These are phyloP conservation scores for Pleurotus djamor DNA, from an alignment of 768 basidiomycete species.

Conservation along the genomic window DNA sequence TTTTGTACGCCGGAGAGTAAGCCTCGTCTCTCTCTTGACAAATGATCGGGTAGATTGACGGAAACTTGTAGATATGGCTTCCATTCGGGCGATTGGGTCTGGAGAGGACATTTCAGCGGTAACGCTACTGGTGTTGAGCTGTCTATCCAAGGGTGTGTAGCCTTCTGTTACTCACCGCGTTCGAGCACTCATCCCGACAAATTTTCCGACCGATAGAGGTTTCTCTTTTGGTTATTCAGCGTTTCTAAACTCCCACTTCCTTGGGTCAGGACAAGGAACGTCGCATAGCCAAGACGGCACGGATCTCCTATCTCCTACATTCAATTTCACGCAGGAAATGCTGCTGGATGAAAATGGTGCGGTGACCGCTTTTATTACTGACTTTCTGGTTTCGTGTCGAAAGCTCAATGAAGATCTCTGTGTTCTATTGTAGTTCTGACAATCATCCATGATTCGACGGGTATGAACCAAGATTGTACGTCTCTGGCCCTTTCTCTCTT, in stretches of 20 bases:
- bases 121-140: slow-evolving; percentile 36
- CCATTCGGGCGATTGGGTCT: slow-evolving; percentile 37
- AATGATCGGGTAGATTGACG: neutral
- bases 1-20: slow-evolving; percentile 29
- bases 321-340: slow-evolving; percentile 31
- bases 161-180: no score
- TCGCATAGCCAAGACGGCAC: slow-evolving; percentile 28
- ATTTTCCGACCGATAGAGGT: slow-evolving; percentile 20
- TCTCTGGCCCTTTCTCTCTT: neutral
- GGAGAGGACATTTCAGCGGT: slow-evolving; percentile 44
- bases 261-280: slow-evolving; percentile 38
- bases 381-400: no score
- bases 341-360: slow-evolving; percentile 24
- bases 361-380: neutral
- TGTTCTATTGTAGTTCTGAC: slow-evolving; percentile 21
- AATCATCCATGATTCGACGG: slow-evolving; percentile 32
- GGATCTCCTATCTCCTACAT: slow-evolving; percentile 27
- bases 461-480: slow-evolving; percentile 34
- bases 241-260: slow-evolving; percentile 38
- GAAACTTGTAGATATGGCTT: slow-evolving; percentile 22
- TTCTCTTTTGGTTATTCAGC: slow-evolving; percentile 42
- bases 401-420: neutral
- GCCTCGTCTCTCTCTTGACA: neutral
- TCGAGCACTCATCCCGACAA: no score
- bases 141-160: slow-evolving; percentile 33